Percentiles rank a stretch among this genome's conserved stretches.
Evolutionary conservation across 2,329 filamentous ascomycete genomes (phyloP).

Genomic region (Penicillium nordicum): DNA sequence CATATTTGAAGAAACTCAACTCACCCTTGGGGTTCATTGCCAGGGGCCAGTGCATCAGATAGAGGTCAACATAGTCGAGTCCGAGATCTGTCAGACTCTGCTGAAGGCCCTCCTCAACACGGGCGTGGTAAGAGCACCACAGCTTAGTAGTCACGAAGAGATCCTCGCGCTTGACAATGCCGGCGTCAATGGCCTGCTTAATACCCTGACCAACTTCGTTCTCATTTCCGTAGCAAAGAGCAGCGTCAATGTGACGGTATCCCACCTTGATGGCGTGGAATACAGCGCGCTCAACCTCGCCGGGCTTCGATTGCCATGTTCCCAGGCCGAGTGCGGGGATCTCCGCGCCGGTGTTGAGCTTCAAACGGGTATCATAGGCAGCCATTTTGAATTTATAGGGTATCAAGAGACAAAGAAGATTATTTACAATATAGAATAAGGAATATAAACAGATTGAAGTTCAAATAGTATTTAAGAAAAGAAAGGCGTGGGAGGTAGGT

Average conservation of each 20-base stretch:
- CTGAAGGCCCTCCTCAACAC: conserved; percentile 66
- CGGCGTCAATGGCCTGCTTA: conserved; percentile 65
- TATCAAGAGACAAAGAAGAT: background rate
- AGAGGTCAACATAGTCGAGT: conserved; percentile 77
- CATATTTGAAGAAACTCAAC: background rate
- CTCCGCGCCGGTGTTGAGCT: conserved; percentile 61
- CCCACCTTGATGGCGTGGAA: conserved; percentile 51
- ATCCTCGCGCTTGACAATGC: conserved; percentile 69
- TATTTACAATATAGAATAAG: background rate
- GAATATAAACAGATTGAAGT: background rate
- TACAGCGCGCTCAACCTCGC: conserved; percentile 58
- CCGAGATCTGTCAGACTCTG: conserved; percentile 70
- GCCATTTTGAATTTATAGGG: conserved; percentile 45
- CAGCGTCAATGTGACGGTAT: conserved; percentile 43
- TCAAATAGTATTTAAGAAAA: background rate
- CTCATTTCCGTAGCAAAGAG: conserved; percentile 56
- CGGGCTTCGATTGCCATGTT: conserved; percentile 62
- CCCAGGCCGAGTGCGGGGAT: conserved; percentile 64
- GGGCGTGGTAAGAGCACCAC: conserved; percentile 74
- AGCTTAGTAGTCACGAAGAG: conserved; percentile 83
- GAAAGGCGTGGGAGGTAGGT: background rate
- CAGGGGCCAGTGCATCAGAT: conserved; percentile 79
- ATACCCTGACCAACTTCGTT: conserved; percentile 77
- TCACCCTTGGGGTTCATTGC: conserved; percentile 71
- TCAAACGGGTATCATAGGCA: conserved; percentile 51